A percentile compares a stretch with the other conserved stretches of the same genome.
Conservation (phyloP, 2,329 filamentous ascomycete species). For the Colletotrichum coccodes region DNA sequence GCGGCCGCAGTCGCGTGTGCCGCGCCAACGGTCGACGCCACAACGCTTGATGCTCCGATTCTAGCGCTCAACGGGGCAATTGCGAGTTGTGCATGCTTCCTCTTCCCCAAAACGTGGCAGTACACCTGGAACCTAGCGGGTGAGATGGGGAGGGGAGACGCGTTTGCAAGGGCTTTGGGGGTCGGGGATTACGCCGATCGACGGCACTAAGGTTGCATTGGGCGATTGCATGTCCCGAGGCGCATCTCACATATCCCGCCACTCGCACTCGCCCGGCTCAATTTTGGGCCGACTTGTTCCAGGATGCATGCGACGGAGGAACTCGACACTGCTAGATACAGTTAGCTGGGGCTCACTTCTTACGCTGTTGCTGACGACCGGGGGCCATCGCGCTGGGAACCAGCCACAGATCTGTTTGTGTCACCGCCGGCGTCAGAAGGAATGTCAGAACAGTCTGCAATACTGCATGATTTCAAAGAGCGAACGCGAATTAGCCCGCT, state of each 20-base stretch:
- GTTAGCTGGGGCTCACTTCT: background rate
- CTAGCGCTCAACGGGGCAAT: background rate
- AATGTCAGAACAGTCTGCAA: too few relatives aligned
- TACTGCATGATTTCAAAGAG: too few relatives aligned
- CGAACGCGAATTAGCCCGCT: background rate
- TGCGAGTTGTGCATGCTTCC: too few relatives aligned
- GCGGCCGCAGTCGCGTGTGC: background rate
- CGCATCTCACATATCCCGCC: background rate
- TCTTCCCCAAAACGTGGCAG: background rate
- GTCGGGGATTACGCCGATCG: background rate
- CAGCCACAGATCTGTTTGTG: background rate
- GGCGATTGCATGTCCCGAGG: background rate
- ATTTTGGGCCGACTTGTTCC: slow-evolving; percentile 9
- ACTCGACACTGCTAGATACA: background rate
- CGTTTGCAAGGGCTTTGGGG: background rate
- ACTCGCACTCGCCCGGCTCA: background rate
- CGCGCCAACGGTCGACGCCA: background rate
- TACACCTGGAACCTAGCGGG: background rate
- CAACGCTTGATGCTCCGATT: slow-evolving; percentile 9
- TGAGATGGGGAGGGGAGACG: background rate
- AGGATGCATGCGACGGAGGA: background rate
- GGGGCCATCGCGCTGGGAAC: background rate
- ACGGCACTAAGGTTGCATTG: background rate
- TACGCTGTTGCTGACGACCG: background rate
- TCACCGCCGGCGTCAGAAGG: background rate